phyloP scores from a whole-genome alignment of 1,284 basidiomycete species.

The Tremellales sp. region DNA sequence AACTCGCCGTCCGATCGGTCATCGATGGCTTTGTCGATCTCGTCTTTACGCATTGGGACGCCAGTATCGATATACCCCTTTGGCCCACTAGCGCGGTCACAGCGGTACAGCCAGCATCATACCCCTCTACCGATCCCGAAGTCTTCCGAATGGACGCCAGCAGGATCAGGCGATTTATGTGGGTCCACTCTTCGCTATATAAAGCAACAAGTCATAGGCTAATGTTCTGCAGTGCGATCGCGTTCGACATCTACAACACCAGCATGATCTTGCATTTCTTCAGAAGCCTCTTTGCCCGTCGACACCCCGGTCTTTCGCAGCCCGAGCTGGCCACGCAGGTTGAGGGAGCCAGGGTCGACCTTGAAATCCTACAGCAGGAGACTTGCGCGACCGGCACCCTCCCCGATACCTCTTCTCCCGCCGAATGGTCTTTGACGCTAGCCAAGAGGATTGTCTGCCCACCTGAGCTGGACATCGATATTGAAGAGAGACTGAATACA shows the following conservation, averaged over 20 bases:
- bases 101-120: not conserved
- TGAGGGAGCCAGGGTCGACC: no score
- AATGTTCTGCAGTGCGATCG: not conserved
- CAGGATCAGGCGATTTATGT: slow-evolving; percentile 58
- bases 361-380: not conserved
- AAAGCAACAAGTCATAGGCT: no score
- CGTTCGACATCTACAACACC: not conserved
- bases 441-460: not conserved
- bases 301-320: not conserved
- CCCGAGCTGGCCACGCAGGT: not conserved
- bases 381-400: no score
- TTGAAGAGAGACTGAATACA: not conserved
- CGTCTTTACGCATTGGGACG: slow-evolving; percentile 52
- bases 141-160: slow-evolving; percentile 76
- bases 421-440: not conserved
- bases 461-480: no score
- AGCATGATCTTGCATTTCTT: not conserved
- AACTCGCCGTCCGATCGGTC: slow-evolving; percentile 52
- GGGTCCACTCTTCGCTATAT: slow-evolving; percentile 7
- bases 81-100: no score
- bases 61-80: not conserved
- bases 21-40: slow-evolving; percentile 66
- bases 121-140: slow-evolving; percentile 56
- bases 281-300: not conserved
- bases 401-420: not conserved